Evolutionary conservation across 305 asterid species (phyloP).

Genomic region (Coffea humblotiana): DNA sequence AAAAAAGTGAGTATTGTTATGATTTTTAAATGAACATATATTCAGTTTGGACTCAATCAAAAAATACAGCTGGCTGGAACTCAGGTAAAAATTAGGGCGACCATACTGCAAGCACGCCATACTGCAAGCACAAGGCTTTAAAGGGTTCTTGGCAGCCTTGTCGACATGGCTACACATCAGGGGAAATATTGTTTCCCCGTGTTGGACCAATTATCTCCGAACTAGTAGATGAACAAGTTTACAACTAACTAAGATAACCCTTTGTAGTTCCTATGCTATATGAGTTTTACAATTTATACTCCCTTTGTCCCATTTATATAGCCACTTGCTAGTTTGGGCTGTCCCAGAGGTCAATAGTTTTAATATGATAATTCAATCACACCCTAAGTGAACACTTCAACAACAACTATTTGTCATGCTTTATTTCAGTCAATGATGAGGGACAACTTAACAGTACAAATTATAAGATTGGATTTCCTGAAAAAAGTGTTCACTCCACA

Average conservation of each 20-base stretch:
- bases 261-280: background rate
- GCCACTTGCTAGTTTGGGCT: too few relatives aligned
- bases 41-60: background rate
- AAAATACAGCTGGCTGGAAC: background rate
- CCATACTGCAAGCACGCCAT: background rate
- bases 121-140: background rate
- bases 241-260: too few relatives aligned
- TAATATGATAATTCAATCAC: too few relatives aligned
- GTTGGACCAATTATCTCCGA: background rate
- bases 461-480: too few relatives aligned
- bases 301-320: too few relatives aligned
- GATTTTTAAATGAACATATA: background rate
- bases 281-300: background rate
- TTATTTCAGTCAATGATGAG: too few relatives aligned
- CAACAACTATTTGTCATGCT: too few relatives aligned
- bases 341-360: too few relatives aligned
- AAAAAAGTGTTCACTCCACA: too few relatives aligned
- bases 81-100: background rate
- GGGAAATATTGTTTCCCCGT: background rate
- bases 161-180: background rate
- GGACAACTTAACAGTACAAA: too few relatives aligned
- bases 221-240: background rate
- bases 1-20: too few relatives aligned
- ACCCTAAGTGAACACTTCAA: too few relatives aligned
- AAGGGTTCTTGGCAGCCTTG: background rate